Conservation (phyloP, 2,329 filamentous ascomycete species). For the Emericellopsis atlantica region DNA sequence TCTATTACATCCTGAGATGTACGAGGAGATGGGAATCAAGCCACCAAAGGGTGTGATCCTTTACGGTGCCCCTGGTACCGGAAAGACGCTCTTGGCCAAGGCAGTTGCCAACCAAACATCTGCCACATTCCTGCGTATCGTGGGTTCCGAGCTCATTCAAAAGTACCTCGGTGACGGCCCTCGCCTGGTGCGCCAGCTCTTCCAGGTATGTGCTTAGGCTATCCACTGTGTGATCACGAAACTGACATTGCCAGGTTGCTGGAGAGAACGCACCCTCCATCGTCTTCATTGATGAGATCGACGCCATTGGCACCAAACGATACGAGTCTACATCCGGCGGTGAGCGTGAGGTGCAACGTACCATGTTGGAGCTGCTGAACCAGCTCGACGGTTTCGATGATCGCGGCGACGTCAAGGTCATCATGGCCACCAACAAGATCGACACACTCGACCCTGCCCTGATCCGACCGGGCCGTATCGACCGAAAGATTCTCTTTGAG, state of each 20-base stretch:
- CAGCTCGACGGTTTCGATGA: slow-evolving; percentile 98
- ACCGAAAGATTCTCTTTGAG: slow-evolving; percentile 82
- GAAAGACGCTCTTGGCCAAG: slow-evolving; percentile 92
- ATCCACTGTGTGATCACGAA: neutral
- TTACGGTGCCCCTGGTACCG: slow-evolving; percentile 92
- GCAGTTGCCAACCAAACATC: slow-evolving; percentile 98
- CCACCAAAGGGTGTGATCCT: slow-evolving; percentile 98
- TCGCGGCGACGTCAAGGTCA: slow-evolving; percentile 96
- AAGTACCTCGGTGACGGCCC: slow-evolving; percentile 97
- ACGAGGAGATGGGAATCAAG: slow-evolving; percentile 99
- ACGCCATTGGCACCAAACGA: slow-evolving; percentile 96
- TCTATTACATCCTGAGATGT: slow-evolving; percentile 87
- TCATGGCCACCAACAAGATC: slow-evolving; percentile 99
- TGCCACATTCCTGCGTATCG: slow-evolving; percentile 93
- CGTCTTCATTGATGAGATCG: slow-evolving; percentile 98
- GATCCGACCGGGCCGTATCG: slow-evolving; percentile 94
- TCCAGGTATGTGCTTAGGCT: slow-evolving; percentile 45
- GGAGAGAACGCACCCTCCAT: slow-evolving; percentile 94
- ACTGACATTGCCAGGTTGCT: slow-evolving; percentile 49
- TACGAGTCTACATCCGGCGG: slow-evolving; percentile 96
- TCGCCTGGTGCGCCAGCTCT: slow-evolving; percentile 87
- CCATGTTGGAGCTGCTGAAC: slow-evolving; percentile 96
- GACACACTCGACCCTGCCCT: slow-evolving; percentile 92
- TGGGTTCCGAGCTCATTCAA: slow-evolving; percentile 93
- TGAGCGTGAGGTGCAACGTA: slow-evolving; percentile 94